Evolutionary conservation across 1,284 basidiomycete species (phyloP).

Genomic region (Meripilus lineatus): DNA sequence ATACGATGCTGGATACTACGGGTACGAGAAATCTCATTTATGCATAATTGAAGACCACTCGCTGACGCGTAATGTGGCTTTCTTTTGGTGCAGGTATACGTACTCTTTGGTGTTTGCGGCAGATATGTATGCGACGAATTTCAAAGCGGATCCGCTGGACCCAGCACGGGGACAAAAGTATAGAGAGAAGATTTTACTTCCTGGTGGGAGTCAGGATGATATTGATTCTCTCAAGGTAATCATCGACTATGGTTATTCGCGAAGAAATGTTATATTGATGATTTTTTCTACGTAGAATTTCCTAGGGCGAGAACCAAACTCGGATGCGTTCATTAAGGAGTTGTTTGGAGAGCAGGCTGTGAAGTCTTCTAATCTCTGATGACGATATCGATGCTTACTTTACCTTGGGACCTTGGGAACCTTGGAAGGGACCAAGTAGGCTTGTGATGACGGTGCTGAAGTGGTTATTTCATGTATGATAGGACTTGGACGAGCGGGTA

Average conservation of each 20-base stretch:
- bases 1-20: constrained; percentile 81
- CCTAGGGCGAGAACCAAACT: constrained; percentile 73
- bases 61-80: not conserved
- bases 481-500: too few species aligned
- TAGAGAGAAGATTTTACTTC: constrained; percentile 47
- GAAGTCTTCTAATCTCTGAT: not conserved
- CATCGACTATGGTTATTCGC: not conserved
- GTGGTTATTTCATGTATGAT: too few species aligned
- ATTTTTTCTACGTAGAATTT: constrained; percentile 47
- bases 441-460: too few species aligned
- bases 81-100: constrained; percentile 42
- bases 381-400: not conserved
- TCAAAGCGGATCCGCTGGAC: constrained; percentile 71
- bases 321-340: constrained; percentile 71
- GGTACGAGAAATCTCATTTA: constrained; percentile 31
- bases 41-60: too few species aligned
- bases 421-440: too few species aligned
- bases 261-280: not conserved
- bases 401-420: not conserved
- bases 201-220: constrained; percentile 57
- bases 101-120: constrained; percentile 74
- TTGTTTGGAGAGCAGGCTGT: constrained; percentile 38
- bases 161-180: constrained; percentile 50
- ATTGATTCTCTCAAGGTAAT: constrained; percentile 50
- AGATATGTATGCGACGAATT: constrained; percentile 80